Evolutionary conservation across 2,329 filamentous ascomycete species (phyloP), one percentile per base, ranked within the genome.

Genomic region (Incumbomyces delicatus): DNA sequence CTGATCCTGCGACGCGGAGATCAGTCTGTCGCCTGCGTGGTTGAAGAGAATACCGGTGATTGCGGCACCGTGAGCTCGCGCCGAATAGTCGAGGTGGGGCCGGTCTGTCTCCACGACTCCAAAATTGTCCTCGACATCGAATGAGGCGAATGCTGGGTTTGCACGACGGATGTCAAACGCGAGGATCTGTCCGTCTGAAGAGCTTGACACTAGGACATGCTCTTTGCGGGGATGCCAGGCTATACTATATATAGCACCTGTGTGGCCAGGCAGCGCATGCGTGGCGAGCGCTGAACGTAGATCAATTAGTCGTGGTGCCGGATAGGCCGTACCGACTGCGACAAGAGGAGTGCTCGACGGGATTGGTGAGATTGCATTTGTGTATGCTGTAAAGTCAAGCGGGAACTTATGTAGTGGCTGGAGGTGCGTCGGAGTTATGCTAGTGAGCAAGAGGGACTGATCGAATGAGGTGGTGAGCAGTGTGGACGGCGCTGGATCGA

Each of bases 31-130:
- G 1, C 87, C 87, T 59, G 87, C 81, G 50, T 87, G 81, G 1
- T 85, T 89, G 87, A 88, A 96, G 1, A 81, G 73, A 6, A 95
- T 69, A 1, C 85, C 86, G 51, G 95, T 95, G 1, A 94, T 87
- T 1, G 87, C 78, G 2, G 85, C 88, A 10, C 76, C 74, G 59
- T 96, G 90, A 0, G 90, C 87, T 55, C 72, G 65, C 35, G 66
- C 71, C 46, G 61, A 62, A n/a, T 60, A 70, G 18, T 66, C 70
- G 51, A 64, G 67, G 12, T 66, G 64, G 11, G 30, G 33, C 34
- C 66, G 33, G 53, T 38, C 62, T 54, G 57, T 59, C 29, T 52
- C 50, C 6, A 76, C 63, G 3, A 89, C 63, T 1, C 88, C 89
- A 2, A 85, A 70, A 2, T 80, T 81, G 60, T 95, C 87, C 60